Evolutionary conservation across 2,329 filamentous ascomycete genomes (phyloP), one percentile per base, ranked within the genome.

Genomic region (Aspergillus transmontanensis): DNA sequence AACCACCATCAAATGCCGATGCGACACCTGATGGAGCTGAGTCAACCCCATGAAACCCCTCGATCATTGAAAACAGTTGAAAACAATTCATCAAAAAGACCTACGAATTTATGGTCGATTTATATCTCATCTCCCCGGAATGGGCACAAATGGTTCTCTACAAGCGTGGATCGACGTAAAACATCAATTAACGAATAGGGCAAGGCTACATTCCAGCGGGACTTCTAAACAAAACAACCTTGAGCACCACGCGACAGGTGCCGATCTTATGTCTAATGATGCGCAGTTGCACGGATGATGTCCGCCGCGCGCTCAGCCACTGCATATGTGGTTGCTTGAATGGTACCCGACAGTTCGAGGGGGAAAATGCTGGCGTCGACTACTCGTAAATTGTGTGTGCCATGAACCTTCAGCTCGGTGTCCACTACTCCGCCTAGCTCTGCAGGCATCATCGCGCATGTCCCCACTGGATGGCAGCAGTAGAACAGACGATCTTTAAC

Each of bases 321-420:
- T 4, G 73, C 72, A 72, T 77, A 81, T n/a, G 78, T 65, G 9
- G 74, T 73, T 10, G 73, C 69, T 66, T 77, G 73, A 19, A 79
- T 74, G 69, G 80, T 77, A 2, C 75, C 76, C 16, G 72, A 68
- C 7, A 75, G 74, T 43, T 78, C 66, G 30, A 79, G 66, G 1
- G 76, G 76, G 34, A 78, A 71, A 16, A 76, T 66, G 65, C 73
- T 76, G 3, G 76, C 75, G 57, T 78, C 77, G 11, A 76, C 74
- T 5, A 79, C 72, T 4, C 77, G 67, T 57, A 78, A 58, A 28
- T 72, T 72, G 2, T 64, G 57, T 1, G 75, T 70, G 7, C 76
- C 76, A 51, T 76, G 69, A 19, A 75, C 72, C 63, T 53, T 68
- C 30, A 72, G 61, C 32, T 70, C 59, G 6, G 60, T 53, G 58